Conservation (phyloP, 225 moss, liverwort and hornwort genomes). For the Physcomitrellopsis africana region DNA sequence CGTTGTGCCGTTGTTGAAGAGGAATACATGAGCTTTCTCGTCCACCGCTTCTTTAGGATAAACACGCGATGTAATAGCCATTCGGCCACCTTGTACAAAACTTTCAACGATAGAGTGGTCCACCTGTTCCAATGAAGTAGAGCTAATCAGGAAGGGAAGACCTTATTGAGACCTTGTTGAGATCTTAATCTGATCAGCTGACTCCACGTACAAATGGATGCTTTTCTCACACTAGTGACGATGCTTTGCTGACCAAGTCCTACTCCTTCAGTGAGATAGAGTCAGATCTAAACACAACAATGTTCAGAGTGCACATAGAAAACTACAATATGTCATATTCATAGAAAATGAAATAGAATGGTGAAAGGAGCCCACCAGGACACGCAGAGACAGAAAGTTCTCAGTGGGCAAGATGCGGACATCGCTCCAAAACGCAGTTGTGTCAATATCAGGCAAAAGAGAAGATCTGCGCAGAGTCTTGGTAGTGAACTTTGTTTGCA, state of each 20-base stretch:
- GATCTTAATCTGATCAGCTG: background rate
- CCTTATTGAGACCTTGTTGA: background rate
- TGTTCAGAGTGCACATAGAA: background rate
- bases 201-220: too few relatives aligned
- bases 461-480: slow-evolving; percentile 29
- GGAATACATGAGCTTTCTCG: slow-evolving; percentile 29
- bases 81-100: slow-evolving; percentile 35
- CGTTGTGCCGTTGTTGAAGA: slow-evolving; percentile 37
- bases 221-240: too few relatives aligned
- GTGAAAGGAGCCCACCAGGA: slow-evolving; percentile 23
- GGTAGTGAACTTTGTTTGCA: background rate
- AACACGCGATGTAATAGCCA: slow-evolving; percentile 34
- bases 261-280: too few relatives aligned
- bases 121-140: slow-evolving; percentile 19
- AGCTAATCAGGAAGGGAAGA: background rate
- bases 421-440: slow-evolving; percentile 13
- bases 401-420: slow-evolving; percentile 20
- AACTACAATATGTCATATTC: background rate
- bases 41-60: slow-evolving; percentile 33
- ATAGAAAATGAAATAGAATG: background rate
- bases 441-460: slow-evolving; percentile 28
- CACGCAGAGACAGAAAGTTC: slow-evolving; percentile 26
- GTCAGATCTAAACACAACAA: too few relatives aligned
- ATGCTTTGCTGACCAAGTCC: too few relatives aligned
- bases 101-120: slow-evolving; percentile 41